These are phyloP conservation scores for Nothophytophthora sp. DNA, from an alignment of 352 stramenopile species.

Conservation along the genomic window DNA sequence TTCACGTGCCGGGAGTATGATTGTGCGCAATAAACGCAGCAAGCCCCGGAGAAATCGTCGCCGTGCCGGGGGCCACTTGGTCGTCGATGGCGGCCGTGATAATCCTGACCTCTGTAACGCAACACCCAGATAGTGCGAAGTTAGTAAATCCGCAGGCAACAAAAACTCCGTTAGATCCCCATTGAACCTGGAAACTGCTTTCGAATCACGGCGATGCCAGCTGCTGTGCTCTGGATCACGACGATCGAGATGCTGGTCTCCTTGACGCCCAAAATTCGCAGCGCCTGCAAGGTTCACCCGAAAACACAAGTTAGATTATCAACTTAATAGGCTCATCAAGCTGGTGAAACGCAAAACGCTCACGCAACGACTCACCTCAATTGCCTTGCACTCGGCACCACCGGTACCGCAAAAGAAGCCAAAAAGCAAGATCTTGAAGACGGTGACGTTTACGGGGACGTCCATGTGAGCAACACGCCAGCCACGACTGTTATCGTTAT, in stretches of 20 bases:
- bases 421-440: slow-evolving; percentile 3
- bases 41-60: no score
- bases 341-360: not conserved
- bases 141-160: no score
- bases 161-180: no score
- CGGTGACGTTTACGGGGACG: not conserved
- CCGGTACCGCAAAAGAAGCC: slow-evolving; percentile 1
- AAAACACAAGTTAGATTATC: no score
- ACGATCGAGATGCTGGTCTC: slow-evolving; percentile 1
- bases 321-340: no score
- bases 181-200: slow-evolving; percentile 4
- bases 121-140: no score
- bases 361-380: not conserved
- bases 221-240: not conserved
- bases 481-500: not conserved
- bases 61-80: no score
- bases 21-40: no score
- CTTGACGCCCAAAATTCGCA: not conserved
- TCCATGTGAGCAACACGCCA: not conserved
- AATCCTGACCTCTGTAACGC: no score
- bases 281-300: not conserved
- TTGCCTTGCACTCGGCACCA: not conserved
- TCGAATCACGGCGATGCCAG: not conserved
- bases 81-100: no score
- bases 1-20: no score